Percentiles rank a stretch among this genome's conserved stretches.
Evolutionary conservation across 2,329 filamentous ascomycete species (phyloP).

Genomic region (Ophiostoma populinum): DNA sequence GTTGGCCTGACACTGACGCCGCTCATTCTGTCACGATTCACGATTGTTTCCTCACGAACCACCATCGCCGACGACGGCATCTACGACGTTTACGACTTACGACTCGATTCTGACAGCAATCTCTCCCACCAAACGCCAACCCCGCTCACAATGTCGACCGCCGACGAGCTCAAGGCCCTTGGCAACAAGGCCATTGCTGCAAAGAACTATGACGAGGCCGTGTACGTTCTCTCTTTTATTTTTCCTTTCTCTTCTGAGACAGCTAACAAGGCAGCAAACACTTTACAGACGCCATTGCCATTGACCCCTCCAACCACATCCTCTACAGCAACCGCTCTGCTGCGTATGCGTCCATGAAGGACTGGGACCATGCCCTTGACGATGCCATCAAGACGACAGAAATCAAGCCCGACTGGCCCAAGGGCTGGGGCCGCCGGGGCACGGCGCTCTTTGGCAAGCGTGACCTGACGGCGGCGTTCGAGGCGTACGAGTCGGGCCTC

Average conservation of each 20-base stretch:
- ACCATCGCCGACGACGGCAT: no score
- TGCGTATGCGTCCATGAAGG: conserved; percentile 70
- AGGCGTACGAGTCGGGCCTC: conserved; percentile 87
- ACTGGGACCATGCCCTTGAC: conserved; percentile 68
- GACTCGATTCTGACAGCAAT: background rate
- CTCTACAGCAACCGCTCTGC: conserved; percentile 95
- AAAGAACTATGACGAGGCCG: conserved; percentile 89
- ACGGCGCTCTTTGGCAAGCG: conserved; percentile 76
- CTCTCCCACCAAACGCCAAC: background rate
- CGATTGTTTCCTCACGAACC: background rate
- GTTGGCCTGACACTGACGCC: no score
- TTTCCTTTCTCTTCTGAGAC: background rate
- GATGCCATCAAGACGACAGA: conserved; percentile 90
- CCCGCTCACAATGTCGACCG: conserved; percentile 31
- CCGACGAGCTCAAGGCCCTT: conserved; percentile 79
- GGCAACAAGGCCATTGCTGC: conserved; percentile 97
- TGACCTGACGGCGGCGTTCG: conserved; percentile 67
- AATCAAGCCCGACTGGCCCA: conserved; percentile 95
- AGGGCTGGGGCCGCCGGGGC: conserved; percentile 89
- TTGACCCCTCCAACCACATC: conserved; percentile 84
- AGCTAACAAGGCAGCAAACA: conserved; percentile 46
- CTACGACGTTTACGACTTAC: no score
- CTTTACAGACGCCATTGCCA: conserved; percentile 80
- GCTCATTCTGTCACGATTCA: background rate
- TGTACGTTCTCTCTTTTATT: conserved; percentile 44